Evolutionary conservation across 441 rosid species (phyloP).

Genomic region (Brassica balearica): DNA sequence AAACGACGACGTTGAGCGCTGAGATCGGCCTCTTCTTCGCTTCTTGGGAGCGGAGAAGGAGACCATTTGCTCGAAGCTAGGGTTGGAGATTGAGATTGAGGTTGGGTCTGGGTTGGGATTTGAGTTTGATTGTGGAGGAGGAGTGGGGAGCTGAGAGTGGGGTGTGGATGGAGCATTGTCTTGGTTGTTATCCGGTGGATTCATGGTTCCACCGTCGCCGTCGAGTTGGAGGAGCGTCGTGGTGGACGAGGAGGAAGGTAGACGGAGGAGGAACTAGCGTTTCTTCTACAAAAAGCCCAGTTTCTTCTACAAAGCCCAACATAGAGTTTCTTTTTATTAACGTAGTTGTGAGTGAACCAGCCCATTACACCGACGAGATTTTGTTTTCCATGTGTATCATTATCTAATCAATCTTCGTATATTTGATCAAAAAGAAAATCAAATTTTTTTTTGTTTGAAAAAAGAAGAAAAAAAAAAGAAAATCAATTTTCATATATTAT

Average conservation of each 20-base stretch:
- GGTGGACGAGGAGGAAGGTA: constrained; percentile 1
- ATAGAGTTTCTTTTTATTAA: neutral
- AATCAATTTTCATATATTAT: neutral
- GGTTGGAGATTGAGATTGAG: constrained; percentile 38
- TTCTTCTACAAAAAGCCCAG: neutral
- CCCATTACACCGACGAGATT: neutral
- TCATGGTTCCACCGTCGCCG: constrained; percentile 47
- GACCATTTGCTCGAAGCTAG: constrained; percentile 50
- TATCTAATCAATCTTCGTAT: neutral
- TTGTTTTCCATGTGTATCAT: neutral
- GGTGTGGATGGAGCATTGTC: constrained; percentile 63
- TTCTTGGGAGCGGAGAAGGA: constrained; percentile 83
- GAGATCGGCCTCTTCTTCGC: constrained; percentile 92
- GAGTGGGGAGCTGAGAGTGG: constrained; percentile 50
- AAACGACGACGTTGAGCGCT: constrained; percentile 52
- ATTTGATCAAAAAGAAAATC: no score
- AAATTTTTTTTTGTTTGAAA: no score
- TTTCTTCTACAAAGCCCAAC: neutral
- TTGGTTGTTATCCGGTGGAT: constrained; percentile 50
- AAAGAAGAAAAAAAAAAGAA: no score
- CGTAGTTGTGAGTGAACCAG: neutral
- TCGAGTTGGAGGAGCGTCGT: constrained; percentile 12
- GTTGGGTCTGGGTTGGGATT: constrained; percentile 39
- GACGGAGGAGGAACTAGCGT: constrained; percentile 15
- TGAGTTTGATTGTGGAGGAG: constrained; percentile 51